These are phyloP conservation scores for Hygrophoropsis aurantiaca DNA, from an alignment of 768 basidiomycete genomes.

Conservation along the genomic window DNA sequence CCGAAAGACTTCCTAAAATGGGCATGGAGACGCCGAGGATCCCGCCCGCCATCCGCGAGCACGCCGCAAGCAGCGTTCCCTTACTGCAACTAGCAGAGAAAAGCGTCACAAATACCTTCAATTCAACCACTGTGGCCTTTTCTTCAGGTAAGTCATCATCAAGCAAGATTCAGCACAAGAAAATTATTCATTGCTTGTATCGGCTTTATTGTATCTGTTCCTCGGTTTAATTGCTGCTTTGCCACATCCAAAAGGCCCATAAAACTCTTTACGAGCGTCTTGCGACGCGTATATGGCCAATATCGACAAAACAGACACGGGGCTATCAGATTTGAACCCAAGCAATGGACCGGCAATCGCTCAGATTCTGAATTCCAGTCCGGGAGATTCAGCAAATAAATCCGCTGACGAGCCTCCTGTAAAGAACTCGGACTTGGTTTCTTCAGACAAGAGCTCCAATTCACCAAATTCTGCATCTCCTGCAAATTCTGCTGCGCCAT, in stretches of 20 bases:
- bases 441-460: slow-evolving; percentile 8
- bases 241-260: slow-evolving; percentile 7
- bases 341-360: slow-evolving; percentile 12
- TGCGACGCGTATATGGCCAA: slow-evolving; percentile 81
- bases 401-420: slow-evolving; percentile 17
- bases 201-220: slow-evolving; percentile 5
- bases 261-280: slow-evolving; percentile 47
- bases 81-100: slow-evolving; percentile 11
- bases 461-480: slow-evolving; percentile 12
- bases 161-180: not conserved
- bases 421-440: slow-evolving; percentile 9
- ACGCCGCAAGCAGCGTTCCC: slow-evolving; percentile 13
- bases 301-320: slow-evolving; percentile 49
- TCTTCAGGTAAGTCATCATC: slow-evolving; percentile 9
- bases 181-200: not conserved
- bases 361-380: slow-evolving; percentile 5
- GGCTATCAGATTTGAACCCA: slow-evolving; percentile 42
- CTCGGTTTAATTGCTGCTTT: slow-evolving; percentile 6
- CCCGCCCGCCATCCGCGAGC: slow-evolving; percentile 7
- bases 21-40: slow-evolving; percentile 7
- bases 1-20: slow-evolving; percentile 22
- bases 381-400: slow-evolving; percentile 3
- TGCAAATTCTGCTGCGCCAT: slow-evolving; percentile 14
- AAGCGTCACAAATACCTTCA: not conserved
- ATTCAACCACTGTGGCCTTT: not conserved